These are phyloP conservation scores for Teratosphaeria epicoccoides DNA, from an alignment of 2,329 filamentous ascomycete species.

Conservation along the genomic window DNA sequence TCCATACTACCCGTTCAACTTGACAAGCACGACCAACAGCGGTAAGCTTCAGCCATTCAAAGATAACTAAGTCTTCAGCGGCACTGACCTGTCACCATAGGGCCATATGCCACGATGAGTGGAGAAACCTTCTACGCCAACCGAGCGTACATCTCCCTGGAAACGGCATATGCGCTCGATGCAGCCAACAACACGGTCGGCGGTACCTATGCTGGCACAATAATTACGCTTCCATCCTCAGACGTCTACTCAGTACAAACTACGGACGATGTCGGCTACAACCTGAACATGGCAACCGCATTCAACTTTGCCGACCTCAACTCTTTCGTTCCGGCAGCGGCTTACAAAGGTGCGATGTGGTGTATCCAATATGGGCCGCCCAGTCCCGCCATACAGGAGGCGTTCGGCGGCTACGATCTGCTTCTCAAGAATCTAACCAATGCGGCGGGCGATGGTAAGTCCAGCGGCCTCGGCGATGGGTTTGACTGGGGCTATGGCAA, in stretches of 20 bases:
- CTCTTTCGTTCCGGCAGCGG: background rate
- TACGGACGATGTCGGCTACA: background rate
- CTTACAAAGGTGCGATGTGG: background rate
- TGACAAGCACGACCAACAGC: background rate
- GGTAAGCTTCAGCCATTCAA: background rate
- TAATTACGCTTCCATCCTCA: background rate
- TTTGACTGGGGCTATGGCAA: background rate
- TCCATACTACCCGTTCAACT: background rate
- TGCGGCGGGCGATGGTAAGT: background rate
- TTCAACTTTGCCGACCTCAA: conserved; percentile 2
- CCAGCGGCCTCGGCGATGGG: background rate
- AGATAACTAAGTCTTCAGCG: background rate
- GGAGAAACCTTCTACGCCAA: background rate
- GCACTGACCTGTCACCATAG: background rate
- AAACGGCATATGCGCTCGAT: conserved; percentile 4
- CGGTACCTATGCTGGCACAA: background rate
- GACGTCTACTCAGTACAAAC: conserved; percentile 1
- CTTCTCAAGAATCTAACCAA: background rate
- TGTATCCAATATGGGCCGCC: background rate
- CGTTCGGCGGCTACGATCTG: background rate
- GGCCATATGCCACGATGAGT: background rate
- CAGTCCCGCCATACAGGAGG: background rate
- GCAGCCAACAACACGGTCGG: conserved; percentile 1
- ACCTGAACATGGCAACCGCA: background rate
- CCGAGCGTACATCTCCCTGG: conserved; percentile 4